Conservation (phyloP, 345 rosid genomes). For the Balakata baccata region DNA sequence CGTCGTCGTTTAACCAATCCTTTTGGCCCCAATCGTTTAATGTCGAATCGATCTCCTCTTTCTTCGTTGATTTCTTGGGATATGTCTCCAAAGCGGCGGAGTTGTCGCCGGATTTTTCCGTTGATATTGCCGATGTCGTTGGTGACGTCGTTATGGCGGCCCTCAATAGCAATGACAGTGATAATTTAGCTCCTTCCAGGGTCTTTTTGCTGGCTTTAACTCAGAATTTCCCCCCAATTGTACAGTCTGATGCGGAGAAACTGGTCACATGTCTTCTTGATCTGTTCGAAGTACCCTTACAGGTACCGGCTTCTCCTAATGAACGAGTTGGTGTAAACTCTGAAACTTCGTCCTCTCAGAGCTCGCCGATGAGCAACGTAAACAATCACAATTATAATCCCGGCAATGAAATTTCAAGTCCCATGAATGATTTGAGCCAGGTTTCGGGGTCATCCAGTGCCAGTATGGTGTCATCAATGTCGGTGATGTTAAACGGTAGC, state of each 20-base stretch:
- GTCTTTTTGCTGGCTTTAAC: conserved; percentile 71
- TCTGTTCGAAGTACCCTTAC: conserved; percentile 42
- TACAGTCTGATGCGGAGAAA: conserved; percentile 61
- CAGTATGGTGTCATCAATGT: conserved; percentile 15
- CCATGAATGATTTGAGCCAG: conserved; percentile 48
- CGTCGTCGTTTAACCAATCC: conserved; percentile 61
- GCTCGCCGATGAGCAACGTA: conserved; percentile 56
- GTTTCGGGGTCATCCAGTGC: conserved; percentile 33
- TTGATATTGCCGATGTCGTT: conserved; percentile 57
- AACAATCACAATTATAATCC: conserved; percentile 34
- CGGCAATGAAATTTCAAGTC: conserved; percentile 47
- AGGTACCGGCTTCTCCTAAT: conserved; percentile 43
- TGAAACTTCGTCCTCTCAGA: conserved; percentile 59
- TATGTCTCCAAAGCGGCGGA: conserved; percentile 52
- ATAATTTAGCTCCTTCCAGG: conserved; percentile 48
- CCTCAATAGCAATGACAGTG: conserved; percentile 29
- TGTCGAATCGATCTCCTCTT: conserved; percentile 50
- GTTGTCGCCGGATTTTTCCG: conserved; percentile 52
- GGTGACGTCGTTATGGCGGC: conserved; percentile 67
- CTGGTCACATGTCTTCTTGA: conserved; percentile 61
- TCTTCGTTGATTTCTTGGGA: conserved; percentile 60
- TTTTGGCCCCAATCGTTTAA: conserved; percentile 88
- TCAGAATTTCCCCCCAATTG: conserved; percentile 62
- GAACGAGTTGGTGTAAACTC: conserved; percentile 45
- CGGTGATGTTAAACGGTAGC: conserved; percentile 54